These are phyloP conservation scores for Suillus ampliporus DNA, from an alignment of 768 basidiomycete species.

Conservation along the genomic window DNA sequence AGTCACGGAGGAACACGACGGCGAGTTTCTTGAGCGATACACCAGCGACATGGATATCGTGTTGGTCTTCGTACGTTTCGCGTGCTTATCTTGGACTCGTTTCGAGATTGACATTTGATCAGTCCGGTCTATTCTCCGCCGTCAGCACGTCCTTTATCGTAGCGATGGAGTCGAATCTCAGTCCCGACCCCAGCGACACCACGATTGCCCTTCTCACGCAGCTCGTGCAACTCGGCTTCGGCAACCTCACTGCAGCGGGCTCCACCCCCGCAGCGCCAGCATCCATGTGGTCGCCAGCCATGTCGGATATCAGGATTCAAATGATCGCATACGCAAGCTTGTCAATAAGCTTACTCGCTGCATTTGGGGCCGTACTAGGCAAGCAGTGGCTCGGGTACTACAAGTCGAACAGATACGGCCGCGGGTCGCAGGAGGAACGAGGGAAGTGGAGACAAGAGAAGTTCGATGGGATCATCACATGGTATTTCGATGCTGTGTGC, in stretches of 20 bases:
- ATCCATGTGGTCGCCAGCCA: neutral
- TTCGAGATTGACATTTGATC: neutral
- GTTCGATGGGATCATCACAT: slow-evolving; percentile 15
- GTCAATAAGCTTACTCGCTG: slow-evolving; percentile 16
- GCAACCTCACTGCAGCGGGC: slow-evolving; percentile 10
- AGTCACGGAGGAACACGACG: slow-evolving; percentile 21
- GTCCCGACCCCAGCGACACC: slow-evolving; percentile 16
- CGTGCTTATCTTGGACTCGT: neutral
- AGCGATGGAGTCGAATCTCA: slow-evolving; percentile 13
- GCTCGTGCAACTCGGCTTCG: slow-evolving; percentile 12
- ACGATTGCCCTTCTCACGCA: slow-evolving; percentile 17
- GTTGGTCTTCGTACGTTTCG: slow-evolving; percentile 25
- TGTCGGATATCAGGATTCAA: neutral
- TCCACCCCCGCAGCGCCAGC: neutral
- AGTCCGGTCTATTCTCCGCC: slow-evolving; percentile 22
- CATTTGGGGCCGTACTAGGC: slow-evolving; percentile 19
- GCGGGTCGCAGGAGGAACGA: slow-evolving; percentile 16
- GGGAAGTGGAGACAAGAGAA: slow-evolving; percentile 15
- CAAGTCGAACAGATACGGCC: neutral
- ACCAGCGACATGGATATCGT: slow-evolving; percentile 24
- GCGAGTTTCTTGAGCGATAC: slow-evolving; percentile 22
- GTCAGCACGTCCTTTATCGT: slow-evolving; percentile 19
- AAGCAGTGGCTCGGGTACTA: slow-evolving; percentile 21
- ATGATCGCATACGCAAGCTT: slow-evolving; percentile 17
- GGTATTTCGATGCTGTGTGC: slow-evolving; percentile 19